phyloP scores from a whole-genome alignment of 2,329 filamentous ascomycete species.

The Drechslera avenae region DNA sequence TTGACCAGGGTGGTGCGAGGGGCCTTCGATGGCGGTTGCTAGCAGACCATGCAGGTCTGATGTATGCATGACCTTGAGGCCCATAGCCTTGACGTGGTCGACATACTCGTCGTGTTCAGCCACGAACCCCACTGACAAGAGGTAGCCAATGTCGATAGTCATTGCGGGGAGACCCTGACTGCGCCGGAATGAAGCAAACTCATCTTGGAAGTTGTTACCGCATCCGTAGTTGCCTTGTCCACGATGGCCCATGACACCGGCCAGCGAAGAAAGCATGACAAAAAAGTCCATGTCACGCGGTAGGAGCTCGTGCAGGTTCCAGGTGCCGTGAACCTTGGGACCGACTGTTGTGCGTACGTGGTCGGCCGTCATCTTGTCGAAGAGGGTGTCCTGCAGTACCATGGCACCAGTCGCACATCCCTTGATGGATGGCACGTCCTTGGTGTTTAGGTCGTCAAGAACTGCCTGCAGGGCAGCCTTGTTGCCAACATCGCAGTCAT shows the following conservation, averaged over 20 bases:
- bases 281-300: constrained; percentile 30
- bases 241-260: constrained; percentile 24
- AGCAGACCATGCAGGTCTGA: constrained; percentile 10
- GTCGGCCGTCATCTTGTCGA: constrained; percentile 19
- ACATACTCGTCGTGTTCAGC: constrained; percentile 16
- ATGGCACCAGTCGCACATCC: constrained; percentile 38
- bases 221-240: constrained; percentile 30
- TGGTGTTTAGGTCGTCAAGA: neutral
- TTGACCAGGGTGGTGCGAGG: constrained; percentile 6
- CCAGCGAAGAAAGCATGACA: constrained; percentile 26
- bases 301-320: constrained; percentile 32
- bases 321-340: constrained; percentile 44
- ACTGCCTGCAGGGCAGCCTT: constrained; percentile 4
- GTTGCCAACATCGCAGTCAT: constrained; percentile 3
- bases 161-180: constrained; percentile 40
- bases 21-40: constrained; percentile 10
- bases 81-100: constrained; percentile 14
- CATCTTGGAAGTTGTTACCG: constrained; percentile 30
- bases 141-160: constrained; percentile 35
- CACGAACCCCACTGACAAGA: constrained; percentile 35
- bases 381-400: constrained; percentile 24
- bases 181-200: constrained; percentile 23
- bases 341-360: constrained; percentile 5
- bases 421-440: constrained; percentile 29
- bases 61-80: constrained; percentile 12